Conservation (phyloP, 1,284 basidiomycete species). For the Xerocomus nothofagi region DNA sequence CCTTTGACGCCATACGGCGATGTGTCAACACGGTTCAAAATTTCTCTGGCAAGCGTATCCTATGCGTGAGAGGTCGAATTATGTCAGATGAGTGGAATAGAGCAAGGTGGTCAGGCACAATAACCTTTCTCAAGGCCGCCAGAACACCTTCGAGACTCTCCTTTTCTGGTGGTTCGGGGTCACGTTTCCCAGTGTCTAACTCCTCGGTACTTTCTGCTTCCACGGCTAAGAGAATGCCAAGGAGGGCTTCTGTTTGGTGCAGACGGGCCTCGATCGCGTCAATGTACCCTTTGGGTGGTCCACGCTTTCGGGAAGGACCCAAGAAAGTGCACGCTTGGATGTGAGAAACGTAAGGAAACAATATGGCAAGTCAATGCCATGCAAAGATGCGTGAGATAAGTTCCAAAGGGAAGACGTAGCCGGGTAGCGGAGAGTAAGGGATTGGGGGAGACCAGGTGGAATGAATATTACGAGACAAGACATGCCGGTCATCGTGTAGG, state of each 20-base stretch:
- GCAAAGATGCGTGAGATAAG: neutral
- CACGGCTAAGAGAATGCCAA: conserved; percentile 73
- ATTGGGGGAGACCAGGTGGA: conserved; percentile 11
- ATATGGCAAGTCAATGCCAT: neutral
- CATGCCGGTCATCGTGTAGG: conserved; percentile 6
- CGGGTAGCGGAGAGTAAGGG: neutral
- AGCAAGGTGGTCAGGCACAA: neutral
- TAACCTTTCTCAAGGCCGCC: conserved; percentile 30
- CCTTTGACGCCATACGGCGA: conserved; percentile 74
- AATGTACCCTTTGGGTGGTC: conserved; percentile 87
- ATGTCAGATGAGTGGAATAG: neutral
- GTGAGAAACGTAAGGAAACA: neutral
- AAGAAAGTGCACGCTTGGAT: conserved; percentile 66
- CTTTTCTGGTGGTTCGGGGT: conserved; percentile 7
- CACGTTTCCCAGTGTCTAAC: conserved; percentile 40
- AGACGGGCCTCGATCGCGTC: conserved; percentile 86
- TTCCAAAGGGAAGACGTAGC: conserved; percentile 1
- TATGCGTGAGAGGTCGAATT: conserved; percentile 25
- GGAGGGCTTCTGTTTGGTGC: conserved; percentile 82
- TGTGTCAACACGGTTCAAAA: conserved; percentile 72
- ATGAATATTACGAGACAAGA: conserved; percentile 20
- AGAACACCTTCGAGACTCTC: conserved; percentile 21
- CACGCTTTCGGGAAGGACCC: conserved; percentile 78
- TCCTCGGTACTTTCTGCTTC: conserved; percentile 63
- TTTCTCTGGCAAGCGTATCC: conserved; percentile 73